These are phyloP conservation scores for Escallonia herrerae DNA, from an alignment of 129 eudicot genomes.

Conservation along the genomic window DNA sequence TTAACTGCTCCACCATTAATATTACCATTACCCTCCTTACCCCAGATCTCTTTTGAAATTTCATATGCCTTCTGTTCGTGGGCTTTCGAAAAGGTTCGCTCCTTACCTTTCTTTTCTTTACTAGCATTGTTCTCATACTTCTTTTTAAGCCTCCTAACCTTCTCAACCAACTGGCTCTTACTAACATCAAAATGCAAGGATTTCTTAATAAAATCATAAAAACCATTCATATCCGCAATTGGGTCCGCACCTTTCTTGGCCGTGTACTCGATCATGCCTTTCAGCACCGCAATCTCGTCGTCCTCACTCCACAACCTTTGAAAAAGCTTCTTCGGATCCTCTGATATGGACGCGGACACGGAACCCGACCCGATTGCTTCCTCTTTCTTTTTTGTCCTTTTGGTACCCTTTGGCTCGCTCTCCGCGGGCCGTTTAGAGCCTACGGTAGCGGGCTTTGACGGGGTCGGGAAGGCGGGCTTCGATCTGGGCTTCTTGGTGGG, in stretches of 20 bases:
- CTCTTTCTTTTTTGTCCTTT: slow-evolving; percentile 35
- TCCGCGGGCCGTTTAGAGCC: slow-evolving; percentile 35
- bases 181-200: slow-evolving; percentile 55
- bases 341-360: neutral
- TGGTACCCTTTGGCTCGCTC: slow-evolving; percentile 16
- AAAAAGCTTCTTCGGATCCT: slow-evolving; percentile 38
- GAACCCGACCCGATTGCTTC: no score
- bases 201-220: slow-evolving; percentile 55
- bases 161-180: slow-evolving; percentile 36
- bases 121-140: slow-evolving; percentile 34
- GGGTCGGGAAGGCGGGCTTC: slow-evolving; percentile 24
- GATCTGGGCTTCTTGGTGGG: slow-evolving; percentile 35
- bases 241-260: slow-evolving; percentile 46
- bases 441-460: slow-evolving; percentile 11
- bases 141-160: slow-evolving; percentile 47
- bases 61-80: slow-evolving; percentile 56
- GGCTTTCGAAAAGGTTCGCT: slow-evolving; percentile 31
- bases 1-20: slow-evolving; percentile 11
- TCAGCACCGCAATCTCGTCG: slow-evolving; percentile 52
- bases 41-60: slow-evolving; percentile 61
- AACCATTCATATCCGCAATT: slow-evolving; percentile 32
- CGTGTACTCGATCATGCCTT: slow-evolving; percentile 51
- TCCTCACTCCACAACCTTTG: slow-evolving; percentile 80
- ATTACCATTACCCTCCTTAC: slow-evolving; percentile 6
- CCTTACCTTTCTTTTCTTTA: slow-evolving; percentile 40